Conservation (phyloP, 768 basidiomycete genomes). For the Jaapia argillacea region DNA sequence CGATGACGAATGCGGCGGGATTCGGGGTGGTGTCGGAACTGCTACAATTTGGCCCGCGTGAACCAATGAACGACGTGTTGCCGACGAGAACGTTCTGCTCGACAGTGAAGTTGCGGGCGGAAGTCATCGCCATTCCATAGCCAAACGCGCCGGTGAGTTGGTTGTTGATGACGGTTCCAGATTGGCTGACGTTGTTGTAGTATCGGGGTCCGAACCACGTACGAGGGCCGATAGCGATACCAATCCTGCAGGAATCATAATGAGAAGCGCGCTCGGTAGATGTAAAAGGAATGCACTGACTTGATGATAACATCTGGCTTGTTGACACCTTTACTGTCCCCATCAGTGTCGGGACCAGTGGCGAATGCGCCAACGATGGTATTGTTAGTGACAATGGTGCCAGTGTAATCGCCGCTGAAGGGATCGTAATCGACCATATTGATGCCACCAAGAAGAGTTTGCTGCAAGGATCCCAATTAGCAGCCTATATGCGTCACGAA, state of each 20-base stretch:
- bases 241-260: conserved; percentile 37
- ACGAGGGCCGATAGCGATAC: conserved; percentile 70
- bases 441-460: conserved; percentile 66
- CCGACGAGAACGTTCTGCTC: conserved; percentile 49
- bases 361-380: conserved; percentile 62
- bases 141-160: conserved; percentile 57
- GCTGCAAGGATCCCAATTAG: conserved; percentile 23
- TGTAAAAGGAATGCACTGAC: conserved; percentile 26
- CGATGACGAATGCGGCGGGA: conserved; percentile 52
- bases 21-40: conserved; percentile 34
- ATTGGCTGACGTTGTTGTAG: conserved; percentile 41
- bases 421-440: conserved; percentile 70
- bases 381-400: conserved; percentile 59
- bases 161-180: conserved; percentile 50
- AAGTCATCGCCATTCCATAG: conserved; percentile 60
- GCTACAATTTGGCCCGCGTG: conserved; percentile 56
- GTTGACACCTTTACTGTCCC: conserved; percentile 44
- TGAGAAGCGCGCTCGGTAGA: conserved; percentile 1
- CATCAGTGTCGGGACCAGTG: conserved; percentile 27
- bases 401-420: conserved; percentile 54
- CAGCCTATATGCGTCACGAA: background rate
- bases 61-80: conserved; percentile 70
- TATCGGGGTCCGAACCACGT: conserved; percentile 62
- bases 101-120: conserved; percentile 58
- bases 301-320: conserved; percentile 57